Evolutionary conservation across 345 rosid species (phyloP).

Genomic region (Cardamine chenopodiifolia): DNA sequence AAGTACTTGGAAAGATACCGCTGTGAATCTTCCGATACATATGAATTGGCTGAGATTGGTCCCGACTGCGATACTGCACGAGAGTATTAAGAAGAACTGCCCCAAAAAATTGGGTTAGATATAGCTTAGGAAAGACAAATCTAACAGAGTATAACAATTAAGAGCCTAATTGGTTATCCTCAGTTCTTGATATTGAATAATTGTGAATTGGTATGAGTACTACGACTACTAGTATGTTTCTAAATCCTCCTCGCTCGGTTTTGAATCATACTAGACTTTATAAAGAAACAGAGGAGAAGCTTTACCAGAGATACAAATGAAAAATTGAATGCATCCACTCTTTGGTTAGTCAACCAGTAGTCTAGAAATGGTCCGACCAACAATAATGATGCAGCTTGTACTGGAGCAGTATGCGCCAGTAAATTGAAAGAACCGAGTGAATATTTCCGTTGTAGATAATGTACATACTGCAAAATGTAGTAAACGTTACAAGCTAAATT

Average conservation of each 20-base stretch:
- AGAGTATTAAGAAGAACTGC: conserved; percentile 81
- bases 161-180: conserved; percentile 8
- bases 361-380: conserved; percentile 87
- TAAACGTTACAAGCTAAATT: not conserved
- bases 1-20: conserved; percentile 95
- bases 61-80: conserved; percentile 91
- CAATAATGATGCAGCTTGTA: conserved; percentile 87
- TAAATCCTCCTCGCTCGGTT: not conserved
- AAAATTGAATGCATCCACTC: conserved; percentile 72
- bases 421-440: conserved; percentile 88
- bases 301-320: conserved; percentile 64
- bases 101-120: not conserved
- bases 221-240: conserved; percentile 2
- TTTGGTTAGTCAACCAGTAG: conserved; percentile 79
- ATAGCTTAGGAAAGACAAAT: conserved; percentile 21
- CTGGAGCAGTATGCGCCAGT: conserved; percentile 96
- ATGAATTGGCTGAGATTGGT: conserved; percentile 99
- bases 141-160: not conserved
- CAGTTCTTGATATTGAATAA: not conserved
- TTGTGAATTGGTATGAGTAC: not conserved
- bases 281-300: conserved; percentile 30
- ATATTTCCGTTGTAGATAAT: conserved; percentile 86
- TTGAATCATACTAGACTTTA: not conserved
- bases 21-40: conserved; percentile 95
- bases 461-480: conserved; percentile 73